Base-by-base conservation (phyloP, 495 filamentous ascomycete genomes). In the Penicillium silybi region DNA sequence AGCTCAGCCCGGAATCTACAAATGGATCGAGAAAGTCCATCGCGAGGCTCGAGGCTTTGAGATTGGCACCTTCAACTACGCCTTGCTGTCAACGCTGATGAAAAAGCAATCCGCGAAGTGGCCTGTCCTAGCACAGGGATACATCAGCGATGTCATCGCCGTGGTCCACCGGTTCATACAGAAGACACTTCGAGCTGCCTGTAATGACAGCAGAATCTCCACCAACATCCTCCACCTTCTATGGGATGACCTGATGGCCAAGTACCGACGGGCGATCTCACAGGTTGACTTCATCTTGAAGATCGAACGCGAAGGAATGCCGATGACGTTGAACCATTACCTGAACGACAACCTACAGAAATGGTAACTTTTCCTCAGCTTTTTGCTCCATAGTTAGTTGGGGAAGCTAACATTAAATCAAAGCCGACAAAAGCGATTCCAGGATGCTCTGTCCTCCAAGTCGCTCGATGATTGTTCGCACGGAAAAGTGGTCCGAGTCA, bases 91-190 rank as follows among this genome's bases (percentile, higher is more conserved):
- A 0, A 74, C 54, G 8, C 62, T 77, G 3, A 79, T 83, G 62
- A 75, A 72, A 26, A 71, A 80, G 32, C 81, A 86, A 54, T 78
- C 80, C 0, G 56, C 41, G 4, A 83, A 81, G 25, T 86, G 80
- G 82, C 54, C 67, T 0, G 27, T 22, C 1, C 62, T 86, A 6
- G 73, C 78, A 0, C 27, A 67, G 7, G 65, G 63, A 0, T 79
- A 83, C 48, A 65, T 81, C n/a, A 71, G 66, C 37, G 57, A 70
- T 26, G 59, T 78, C 4, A 74, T 83, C 18, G 39, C 49, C 13
- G 41, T 64, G 2, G 69, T 83, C 0, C 76, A 84, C 32, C 48
- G 19, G 3, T 86, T 80, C 54, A 80, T 80, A 23, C 23, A 53
- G 0, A 54, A 51, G 2, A 51, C 71, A 0, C 48, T 86, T 17